Evolutionary conservation across 1,284 basidiomycete genomes (phyloP), one percentile per base, ranked within the genome.

Genomic region (Gymnopus androsaceus): DNA sequence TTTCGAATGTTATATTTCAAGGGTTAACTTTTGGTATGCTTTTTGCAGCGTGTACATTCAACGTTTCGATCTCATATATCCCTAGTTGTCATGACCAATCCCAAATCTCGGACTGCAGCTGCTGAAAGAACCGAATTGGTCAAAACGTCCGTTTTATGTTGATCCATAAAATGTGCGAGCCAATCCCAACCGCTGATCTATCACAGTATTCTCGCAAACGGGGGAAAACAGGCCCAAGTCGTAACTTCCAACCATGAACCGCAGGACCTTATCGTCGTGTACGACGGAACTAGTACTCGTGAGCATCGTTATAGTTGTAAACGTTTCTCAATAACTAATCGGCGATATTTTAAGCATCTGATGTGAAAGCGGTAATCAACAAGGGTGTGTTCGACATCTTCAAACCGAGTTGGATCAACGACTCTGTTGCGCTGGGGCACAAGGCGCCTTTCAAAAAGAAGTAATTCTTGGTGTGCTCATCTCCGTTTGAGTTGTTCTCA

Each of bases 391-490:
- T 83, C 56, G 89, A 92, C 64, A 81, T 95, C 48, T 74, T 96
- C 54, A 85, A 80, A 53, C 91, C 94, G 0, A 72, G 80, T 30
- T 97, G 94, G 93, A 76, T 97, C 48, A 68, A 79, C 42, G 90
- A 94, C 64, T 93, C 87, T n/a, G 78, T 95, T 41, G 74, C 79
- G 3, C 73, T 76, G 28, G 78, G 77, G 14, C 72, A 79, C 53
- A 71, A 77, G 14, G 67, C 85, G 12, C 86, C 91, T 0, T 69
- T 94, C 45, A 76, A 73, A 33, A 85, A 87, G 68, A 88, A 83
- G 91, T 94, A 66, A 7, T 28, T 47, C 47, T 21, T 34, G 40
- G 14, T 33, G 14, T 19, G 54, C 28, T 37, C 31, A 14, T 36
- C 17, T 57, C 14, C 37, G 33, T 23, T 17, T 17, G 33, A 41